Base-by-base conservation (phyloP, 768 basidiomycete species). In the Trametes maxima region DNA sequence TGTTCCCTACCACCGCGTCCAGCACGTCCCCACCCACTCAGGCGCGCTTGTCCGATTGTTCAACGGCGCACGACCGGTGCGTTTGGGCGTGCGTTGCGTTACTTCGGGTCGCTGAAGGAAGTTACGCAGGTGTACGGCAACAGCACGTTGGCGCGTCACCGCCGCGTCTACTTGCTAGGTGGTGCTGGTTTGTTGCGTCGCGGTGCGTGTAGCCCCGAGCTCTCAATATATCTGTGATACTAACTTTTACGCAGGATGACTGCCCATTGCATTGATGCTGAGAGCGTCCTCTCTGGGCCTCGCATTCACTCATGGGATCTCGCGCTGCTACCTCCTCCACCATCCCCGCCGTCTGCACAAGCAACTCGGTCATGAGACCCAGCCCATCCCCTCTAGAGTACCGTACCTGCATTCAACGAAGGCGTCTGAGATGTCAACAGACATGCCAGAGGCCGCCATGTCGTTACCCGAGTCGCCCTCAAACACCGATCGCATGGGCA, bases 201-300 rank as follows among this genome's bases (percentile, higher is more conserved):
- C 64, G 64, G 67, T 65, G 53, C 19, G 67, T 61, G 14, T 33
- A 42, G 21, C 17, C 3, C 24, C 21, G 14, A 7, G 17, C 7
- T 6, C 24, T 10, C 48, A 35, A 14, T 12, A 7, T 24, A 14
- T 17, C 8, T 19, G 2, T 4, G 16, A 36, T 8, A 47, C 55
- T 48, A 57, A 39, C 51, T 14, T 35, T 4, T 5, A 17, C 8
- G 33, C 69, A 90, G 88, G 82, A 90, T 91, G 89, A 87, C 81
- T 87, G 84, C 78, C 80, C 77, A 77, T 75, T 74, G 70, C 77
- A 85, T 89, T 86, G 82, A 92, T 92, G 90, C 83, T 90, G 77
- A 85, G 85, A 85, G 88, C 84, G 85, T 88, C 87, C 83, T 86
- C 83, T 80, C 82, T 81, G 83, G 86, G 85, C 83, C 81, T 84